Evolutionary conservation across 2,329 filamentous ascomycete species (phyloP).

Genomic region (Neofusicoccum laricinum): DNA sequence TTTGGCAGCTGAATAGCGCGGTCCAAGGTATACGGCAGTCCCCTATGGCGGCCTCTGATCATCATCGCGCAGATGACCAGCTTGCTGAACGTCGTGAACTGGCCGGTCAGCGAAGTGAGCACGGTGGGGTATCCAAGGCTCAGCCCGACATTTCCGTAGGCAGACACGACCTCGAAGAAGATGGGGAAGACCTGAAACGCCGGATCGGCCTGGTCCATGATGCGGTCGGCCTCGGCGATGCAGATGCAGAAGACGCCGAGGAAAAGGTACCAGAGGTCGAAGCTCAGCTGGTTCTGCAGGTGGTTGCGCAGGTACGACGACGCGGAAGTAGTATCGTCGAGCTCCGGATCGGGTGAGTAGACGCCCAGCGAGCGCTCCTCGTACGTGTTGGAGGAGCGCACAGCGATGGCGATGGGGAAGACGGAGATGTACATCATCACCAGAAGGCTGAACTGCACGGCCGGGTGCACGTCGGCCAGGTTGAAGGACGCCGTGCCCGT

Average conservation of each 20-base stretch:
- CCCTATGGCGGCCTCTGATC: constrained; percentile 55
- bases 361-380: constrained; percentile 60
- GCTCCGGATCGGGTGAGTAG: constrained; percentile 35
- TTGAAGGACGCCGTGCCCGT: constrained; percentile 48
- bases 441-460: constrained; percentile 55
- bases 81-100: constrained; percentile 50
- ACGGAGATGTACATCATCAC: constrained; percentile 65
- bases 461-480: constrained; percentile 48
- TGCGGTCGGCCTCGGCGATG: constrained; percentile 40
- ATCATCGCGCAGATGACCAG: constrained; percentile 54
- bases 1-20: constrained; percentile 37
- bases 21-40: constrained; percentile 54
- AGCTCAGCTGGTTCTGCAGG: constrained; percentile 44
- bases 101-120: constrained; percentile 44
- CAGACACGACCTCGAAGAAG: constrained; percentile 41
- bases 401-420: constrained; percentile 59
- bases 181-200: constrained; percentile 43
- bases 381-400: constrained; percentile 56
- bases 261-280: constrained; percentile 46
- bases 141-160: constrained; percentile 41
- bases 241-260: constrained; percentile 46
- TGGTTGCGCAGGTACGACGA: constrained; percentile 43
- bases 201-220: constrained; percentile 29
- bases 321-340: constrained; percentile 11
- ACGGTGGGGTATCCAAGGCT: constrained; percentile 42